Evolutionary conservation across 1,139 yeast species (phyloP).

Genomic region (Suhomyces guaymorum): DNA sequence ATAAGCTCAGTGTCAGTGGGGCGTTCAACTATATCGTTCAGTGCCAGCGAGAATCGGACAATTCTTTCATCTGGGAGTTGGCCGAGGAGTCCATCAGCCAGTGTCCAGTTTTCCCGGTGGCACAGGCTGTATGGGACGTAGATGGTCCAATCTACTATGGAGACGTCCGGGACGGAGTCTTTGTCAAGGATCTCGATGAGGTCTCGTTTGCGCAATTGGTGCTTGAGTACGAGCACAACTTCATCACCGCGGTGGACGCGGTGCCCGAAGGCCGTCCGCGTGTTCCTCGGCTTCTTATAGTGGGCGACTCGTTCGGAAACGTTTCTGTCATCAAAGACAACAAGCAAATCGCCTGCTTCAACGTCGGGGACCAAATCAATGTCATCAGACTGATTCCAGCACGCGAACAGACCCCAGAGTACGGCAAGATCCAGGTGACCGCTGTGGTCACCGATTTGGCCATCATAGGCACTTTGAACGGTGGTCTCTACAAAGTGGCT

Average conservation of each 20-base stretch:
- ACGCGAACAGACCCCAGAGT: slow-evolving; percentile 1
- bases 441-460: slow-evolving; percentile 13
- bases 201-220: slow-evolving; percentile 3
- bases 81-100: slow-evolving; percentile 1
- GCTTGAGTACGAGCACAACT: slow-evolving; percentile 15
- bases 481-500: slow-evolving; percentile 30
- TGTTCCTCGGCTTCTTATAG: slow-evolving; percentile 11
- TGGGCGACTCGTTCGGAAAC: slow-evolving; percentile 39
- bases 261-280: background rate
- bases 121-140: slow-evolving; percentile 11
- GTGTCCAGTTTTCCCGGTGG: slow-evolving; percentile 15
- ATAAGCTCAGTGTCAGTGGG: slow-evolving; percentile 7
- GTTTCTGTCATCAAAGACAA: slow-evolving; percentile 18
- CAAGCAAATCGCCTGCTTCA: slow-evolving; percentile 20
- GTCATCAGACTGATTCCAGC: slow-evolving; percentile 15
- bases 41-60: slow-evolving; percentile 1
- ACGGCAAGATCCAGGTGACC: background rate
- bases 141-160: slow-evolving; percentile 16
- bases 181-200: slow-evolving; percentile 1
- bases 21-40: slow-evolving; percentile 5
- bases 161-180: slow-evolving; percentile 27
- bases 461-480: slow-evolving; percentile 38
- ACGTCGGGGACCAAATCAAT: slow-evolving; percentile 38
- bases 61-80: slow-evolving; percentile 2
- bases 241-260: slow-evolving; percentile 19